Base-by-base conservation (phyloP, 164 flowering plant genomes). In the Chloranthus sessilifolius region DNA sequence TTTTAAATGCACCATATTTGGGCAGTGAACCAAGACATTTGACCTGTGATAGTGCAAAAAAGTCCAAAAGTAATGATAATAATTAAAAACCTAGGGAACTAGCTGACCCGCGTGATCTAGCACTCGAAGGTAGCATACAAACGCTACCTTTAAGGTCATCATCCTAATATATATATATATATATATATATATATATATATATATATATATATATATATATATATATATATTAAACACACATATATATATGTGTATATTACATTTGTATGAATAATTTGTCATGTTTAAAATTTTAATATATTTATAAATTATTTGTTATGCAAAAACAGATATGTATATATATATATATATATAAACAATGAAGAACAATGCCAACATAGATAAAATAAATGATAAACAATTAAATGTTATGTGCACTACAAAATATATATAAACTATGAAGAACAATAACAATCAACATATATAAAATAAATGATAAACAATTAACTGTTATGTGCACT, bases 121-220 rank as follows among this genome's bases (percentile, higher is more conserved):
- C 37, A 34, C 14, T 10, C 37, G 14, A 34, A 34, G 37, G 37
- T 10, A 10, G 37, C 37, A 9, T 34, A n/a, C 1, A 1, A 9
- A 38, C 2, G 7, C 15, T 38, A 1, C 42, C n/a, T 8, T 16
- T 9, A n/a, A 10, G 15, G 20, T 38, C 0, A n/a, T 0, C 6
- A 1, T 37, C 3, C 17, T 1, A 8, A 38, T 2, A 1, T 38
- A 1, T 4, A 38, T 38, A 38, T 4, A 38, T 38, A 4, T 38
- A 38, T 38, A 38, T 38, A 4, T 38, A 38, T 38, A 38, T 38
- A 2, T 38, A 38, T 38, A 38, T 14, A 38, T 38, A 38, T 14
- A 38, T 38, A 38, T 14, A 38, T 38, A 38, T 14, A 38, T 38
- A 38, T 14, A 38, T 38, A 38, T 14, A 38, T 38, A 38, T 14